Percentiles rank a stretch among this genome's conserved stretches.
Conservation (phyloP, 352 stramenopile genomes). For the Halophytophthora batemanensis region DNA sequence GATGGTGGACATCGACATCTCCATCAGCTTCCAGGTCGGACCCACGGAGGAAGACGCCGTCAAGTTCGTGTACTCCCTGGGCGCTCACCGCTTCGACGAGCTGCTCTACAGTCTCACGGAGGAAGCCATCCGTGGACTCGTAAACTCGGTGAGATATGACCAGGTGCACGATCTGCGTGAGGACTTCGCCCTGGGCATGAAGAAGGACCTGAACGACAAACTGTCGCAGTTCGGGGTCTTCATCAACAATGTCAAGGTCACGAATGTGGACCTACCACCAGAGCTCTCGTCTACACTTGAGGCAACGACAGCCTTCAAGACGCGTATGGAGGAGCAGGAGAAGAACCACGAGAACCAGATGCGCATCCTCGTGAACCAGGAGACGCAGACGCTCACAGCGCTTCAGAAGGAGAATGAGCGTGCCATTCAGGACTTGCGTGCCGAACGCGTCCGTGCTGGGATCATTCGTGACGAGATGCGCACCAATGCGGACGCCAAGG, state of each 20-base stretch:
- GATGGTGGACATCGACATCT: slow-evolving; percentile 89
- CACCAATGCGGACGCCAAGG: slow-evolving; percentile 69
- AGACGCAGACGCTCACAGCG: slow-evolving; percentile 78
- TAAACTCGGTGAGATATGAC: slow-evolving; percentile 81
- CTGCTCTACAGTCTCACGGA: slow-evolving; percentile 78
- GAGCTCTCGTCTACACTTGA: slow-evolving; percentile 69
- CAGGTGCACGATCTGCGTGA: slow-evolving; percentile 79
- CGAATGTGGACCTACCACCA: slow-evolving; percentile 68
- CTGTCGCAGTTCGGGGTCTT: slow-evolving; percentile 69
- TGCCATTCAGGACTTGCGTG: slow-evolving; percentile 66
- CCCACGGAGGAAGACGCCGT: slow-evolving; percentile 71
- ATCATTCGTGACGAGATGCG: slow-evolving; percentile 82
- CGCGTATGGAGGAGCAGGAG: slow-evolving; percentile 84
- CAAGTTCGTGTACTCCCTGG: slow-evolving; percentile 85
- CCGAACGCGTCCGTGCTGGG: slow-evolving; percentile 54
- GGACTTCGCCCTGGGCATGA: slow-evolving; percentile 81
- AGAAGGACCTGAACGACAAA: slow-evolving; percentile 80
- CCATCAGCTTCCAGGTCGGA: slow-evolving; percentile 85
- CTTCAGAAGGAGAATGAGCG: slow-evolving; percentile 81
- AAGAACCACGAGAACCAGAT: slow-evolving; percentile 89
- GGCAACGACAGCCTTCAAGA: slow-evolving; percentile 84
- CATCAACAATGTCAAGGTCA: slow-evolving; percentile 89
- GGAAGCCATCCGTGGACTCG: slow-evolving; percentile 74
- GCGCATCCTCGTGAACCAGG: slow-evolving; percentile 79
- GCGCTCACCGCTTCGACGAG: slow-evolving; percentile 80